phyloP scores from a whole-genome alignment of 2,329 filamentous ascomycete genomes.

The Scedosporium dehoogii region DNA sequence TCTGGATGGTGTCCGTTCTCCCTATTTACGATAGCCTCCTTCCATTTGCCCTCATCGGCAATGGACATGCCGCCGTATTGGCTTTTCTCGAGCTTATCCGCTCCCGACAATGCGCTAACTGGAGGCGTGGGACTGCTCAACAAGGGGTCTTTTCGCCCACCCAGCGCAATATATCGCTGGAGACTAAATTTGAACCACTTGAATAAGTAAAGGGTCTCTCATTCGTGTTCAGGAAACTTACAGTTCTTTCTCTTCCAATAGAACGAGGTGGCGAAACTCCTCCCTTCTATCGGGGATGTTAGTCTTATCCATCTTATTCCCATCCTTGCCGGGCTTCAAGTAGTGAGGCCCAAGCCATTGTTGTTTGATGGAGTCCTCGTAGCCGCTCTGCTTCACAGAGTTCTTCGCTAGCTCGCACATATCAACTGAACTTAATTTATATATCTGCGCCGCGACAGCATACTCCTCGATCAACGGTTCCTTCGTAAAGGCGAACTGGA shows the following conservation, averaged over 20 bases:
- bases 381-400: constrained; percentile 89
- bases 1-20: too few species aligned
- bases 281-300: constrained; percentile 92
- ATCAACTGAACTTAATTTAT: constrained; percentile 91
- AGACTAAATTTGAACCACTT: too few species aligned
- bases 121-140: too few species aligned
- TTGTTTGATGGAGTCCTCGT: constrained; percentile 79
- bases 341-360: constrained; percentile 82
- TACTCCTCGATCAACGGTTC: constrained; percentile 98
- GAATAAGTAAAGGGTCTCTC: too few species aligned
- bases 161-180: too few species aligned
- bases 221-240: constrained; percentile 32
- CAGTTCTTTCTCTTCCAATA: constrained; percentile 77
- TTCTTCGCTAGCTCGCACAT: constrained; percentile 99
- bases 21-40: too few species aligned
- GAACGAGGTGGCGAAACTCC: constrained; percentile 79
- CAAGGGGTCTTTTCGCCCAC: too few species aligned
- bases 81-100: too few species aligned
- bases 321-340: constrained; percentile 65
- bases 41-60: too few species aligned
- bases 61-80: too few species aligned
- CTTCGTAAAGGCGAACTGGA: constrained; percentile 98
- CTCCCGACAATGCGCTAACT: too few species aligned
- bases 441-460: constrained; percentile 94
- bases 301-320: constrained; percentile 90